Evolutionary conservation across 257 asterid species (phyloP).

Genomic region (Gentiana macrophylla): DNA sequence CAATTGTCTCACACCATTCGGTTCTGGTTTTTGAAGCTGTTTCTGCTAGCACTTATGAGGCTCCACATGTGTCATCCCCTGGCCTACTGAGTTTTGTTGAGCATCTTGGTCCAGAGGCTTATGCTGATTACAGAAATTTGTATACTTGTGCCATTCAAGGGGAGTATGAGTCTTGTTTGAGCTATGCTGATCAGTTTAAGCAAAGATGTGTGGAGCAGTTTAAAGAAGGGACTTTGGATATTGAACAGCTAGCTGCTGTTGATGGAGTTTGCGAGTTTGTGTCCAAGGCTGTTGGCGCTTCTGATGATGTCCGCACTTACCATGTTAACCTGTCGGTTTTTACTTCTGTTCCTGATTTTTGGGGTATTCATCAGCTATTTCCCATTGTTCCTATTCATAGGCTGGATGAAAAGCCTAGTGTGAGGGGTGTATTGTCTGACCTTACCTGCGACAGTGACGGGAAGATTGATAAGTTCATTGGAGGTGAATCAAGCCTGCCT

Average conservation of each 20-base stretch:
- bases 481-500: constrained; percentile 84
- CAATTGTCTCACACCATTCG: constrained; percentile 93
- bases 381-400: constrained; percentile 87
- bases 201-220: constrained; percentile 80
- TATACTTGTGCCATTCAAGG: constrained; percentile 59
- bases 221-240: constrained; percentile 63
- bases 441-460: constrained; percentile 97
- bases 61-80: constrained; percentile 31
- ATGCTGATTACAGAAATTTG: constrained; percentile 45
- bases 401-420: constrained; percentile 59
- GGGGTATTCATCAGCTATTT: constrained; percentile 85
- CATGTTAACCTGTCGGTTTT: constrained; percentile 73
- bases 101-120: constrained; percentile 46
- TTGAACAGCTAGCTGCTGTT: constrained; percentile 76
- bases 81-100: constrained; percentile 47
- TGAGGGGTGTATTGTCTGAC: constrained; percentile 65
- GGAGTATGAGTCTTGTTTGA: constrained; percentile 50
- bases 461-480: constrained; percentile 77
- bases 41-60: constrained; percentile 36
- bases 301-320: constrained; percentile 58
- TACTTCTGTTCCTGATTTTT: constrained; percentile 93
- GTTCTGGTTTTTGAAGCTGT: constrained; percentile 69
- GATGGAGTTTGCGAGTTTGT: constrained; percentile 74
- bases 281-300: constrained; percentile 51
- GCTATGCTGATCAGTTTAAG: constrained; percentile 73